These are phyloP conservation scores for Penicillium silybi DNA, from an alignment of 495 filamentous ascomycete species.

Conservation along the genomic window DNA sequence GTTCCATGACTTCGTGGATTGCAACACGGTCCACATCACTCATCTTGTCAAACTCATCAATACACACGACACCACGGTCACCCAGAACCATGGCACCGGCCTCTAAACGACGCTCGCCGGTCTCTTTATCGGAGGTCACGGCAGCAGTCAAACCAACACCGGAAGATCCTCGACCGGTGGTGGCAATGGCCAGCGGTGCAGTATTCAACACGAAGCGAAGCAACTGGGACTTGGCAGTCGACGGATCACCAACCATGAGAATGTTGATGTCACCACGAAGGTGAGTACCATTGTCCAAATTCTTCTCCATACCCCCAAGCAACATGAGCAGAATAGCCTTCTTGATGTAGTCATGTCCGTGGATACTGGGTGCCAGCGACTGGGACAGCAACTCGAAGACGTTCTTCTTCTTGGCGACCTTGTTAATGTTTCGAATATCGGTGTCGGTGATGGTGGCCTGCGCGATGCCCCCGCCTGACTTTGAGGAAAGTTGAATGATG, in stretches of 20 bases:
- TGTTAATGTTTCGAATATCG: slow-evolving; percentile 98
- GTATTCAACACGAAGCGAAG: slow-evolving; percentile 98
- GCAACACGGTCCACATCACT: slow-evolving; percentile 96
- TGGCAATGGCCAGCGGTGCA: slow-evolving; percentile 93
- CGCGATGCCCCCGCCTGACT: slow-evolving; percentile 90
- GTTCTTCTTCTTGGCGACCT: slow-evolving; percentile 90
- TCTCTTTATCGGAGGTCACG: slow-evolving; percentile 96
- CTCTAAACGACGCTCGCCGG: slow-evolving; percentile 89
- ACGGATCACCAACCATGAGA: slow-evolving; percentile 98
- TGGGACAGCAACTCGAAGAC: slow-evolving; percentile 93
- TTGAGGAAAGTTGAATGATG: slow-evolving; percentile 89
- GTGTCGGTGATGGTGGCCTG: slow-evolving; percentile 93
- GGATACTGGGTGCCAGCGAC: slow-evolving; percentile 96
- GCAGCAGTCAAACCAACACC: slow-evolving; percentile 97
- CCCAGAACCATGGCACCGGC: slow-evolving; percentile 98
- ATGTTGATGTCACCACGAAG: slow-evolving; percentile 99
- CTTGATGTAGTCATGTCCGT: slow-evolving; percentile 97
- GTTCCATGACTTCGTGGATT: slow-evolving; percentile 99
- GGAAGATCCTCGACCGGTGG: slow-evolving; percentile 94
- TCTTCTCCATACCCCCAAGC: slow-evolving; percentile 98
- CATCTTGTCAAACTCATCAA: slow-evolving; percentile 99
- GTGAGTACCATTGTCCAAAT: slow-evolving; percentile 96
- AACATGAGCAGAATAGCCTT: slow-evolving; percentile 97
- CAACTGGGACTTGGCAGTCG: slow-evolving; percentile 96
- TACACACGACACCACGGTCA: slow-evolving; percentile 96